Evolutionary conservation across 805 yeast genomes (phyloP), one percentile per base, ranked within the genome.

Genomic region (Kodamaea restingae): DNA sequence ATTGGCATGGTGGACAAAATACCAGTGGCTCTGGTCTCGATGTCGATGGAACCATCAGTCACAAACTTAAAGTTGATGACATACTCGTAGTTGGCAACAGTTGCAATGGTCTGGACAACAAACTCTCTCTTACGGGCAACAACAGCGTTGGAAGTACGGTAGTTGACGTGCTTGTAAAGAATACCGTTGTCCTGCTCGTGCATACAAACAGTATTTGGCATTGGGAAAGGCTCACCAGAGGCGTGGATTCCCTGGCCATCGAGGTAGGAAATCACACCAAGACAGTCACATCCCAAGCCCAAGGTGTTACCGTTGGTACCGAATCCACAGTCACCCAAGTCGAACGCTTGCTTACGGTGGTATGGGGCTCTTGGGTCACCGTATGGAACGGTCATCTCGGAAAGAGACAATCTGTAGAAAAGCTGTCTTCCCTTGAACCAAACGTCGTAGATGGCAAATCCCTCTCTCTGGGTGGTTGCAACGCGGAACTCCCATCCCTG

Each of bases 361-460:
- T 73, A 81, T 47, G 93, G 93, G 33, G 80, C 80, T 63, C 91
- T 74, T 54, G 90, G 88, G 59, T 84, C 91, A 59, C 87, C 90
- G 56, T 85, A 84, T 24, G 93, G 93, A 47, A 85, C 95, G 29
- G 91, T 84, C 95, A 85, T 84, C 64, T 84, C 95, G 40, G 84
- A 77, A 50, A 84, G 64, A 2, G 88, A 73, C 34, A 83, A 60
- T 66, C 93, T 73, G 73, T 84, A 84, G 55, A 84, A 75, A 32
- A 79, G 65, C 35, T 84, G 81, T 63, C 93, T 78, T 37, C 90
- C 91, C 60, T 83, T 81, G 70, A 82, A 84, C 55, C 67, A 67
- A 38, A 78, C 80, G 49, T 84, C 85, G 59, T 84, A 84, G 24
- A 84, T 49, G 22, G 81, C 91, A 50, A 82, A 71, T 48, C 95